phyloP scores from a whole-genome alignment of 495 filamentous ascomycete genomes.

The Tuber borchii region DNA sequence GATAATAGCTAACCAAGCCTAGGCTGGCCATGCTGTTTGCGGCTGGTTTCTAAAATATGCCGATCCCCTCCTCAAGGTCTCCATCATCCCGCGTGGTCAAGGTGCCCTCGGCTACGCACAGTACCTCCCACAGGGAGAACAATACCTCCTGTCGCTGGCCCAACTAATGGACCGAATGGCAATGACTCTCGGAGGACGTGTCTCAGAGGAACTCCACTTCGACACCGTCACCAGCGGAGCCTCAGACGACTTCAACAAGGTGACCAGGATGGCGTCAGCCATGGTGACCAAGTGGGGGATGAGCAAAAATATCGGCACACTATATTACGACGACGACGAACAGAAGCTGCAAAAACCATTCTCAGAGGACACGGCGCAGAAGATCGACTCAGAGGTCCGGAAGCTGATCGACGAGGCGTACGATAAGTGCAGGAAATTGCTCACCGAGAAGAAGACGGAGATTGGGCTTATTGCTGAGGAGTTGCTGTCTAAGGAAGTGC shows the following conservation, averaged over 20 bases:
- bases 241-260: constrained; percentile 96
- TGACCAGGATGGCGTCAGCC: constrained; percentile 83
- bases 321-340: constrained; percentile 72
- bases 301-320: constrained; percentile 82
- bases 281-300: constrained; percentile 99
- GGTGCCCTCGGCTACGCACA: constrained; percentile 93
- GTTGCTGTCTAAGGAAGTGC: constrained; percentile 80
- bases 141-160: constrained; percentile 87
- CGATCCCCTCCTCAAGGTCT: constrained; percentile 94
- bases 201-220: constrained; percentile 93
- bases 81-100: constrained; percentile 92
- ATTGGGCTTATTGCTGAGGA: constrained; percentile 89
- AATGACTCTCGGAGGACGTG: constrained; percentile 92
- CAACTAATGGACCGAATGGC: constrained; percentile 99
- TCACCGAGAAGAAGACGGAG: constrained; percentile 78
- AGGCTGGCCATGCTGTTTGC: constrained; percentile 92
- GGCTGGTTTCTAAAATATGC: constrained; percentile 97
- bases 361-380: constrained; percentile 83
- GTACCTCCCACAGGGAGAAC: constrained; percentile 83
- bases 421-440: constrained; percentile 74
- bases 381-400: constrained; percentile 83
- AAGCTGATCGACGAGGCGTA: constrained; percentile 87
- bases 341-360: constrained; percentile 88
- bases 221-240: constrained; percentile 91
- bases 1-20: constrained; percentile 9